Conservation (phyloP, 345 rosid genomes). For the Brassica napus region Da-Ae NC_063437.1:18954501-18955000, state of each 20-base stretch:
- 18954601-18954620: background rate
- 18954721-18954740: conserved; percentile 70
- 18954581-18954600: background rate
- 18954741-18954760: conserved; percentile 61
- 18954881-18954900: conserved; percentile 6
- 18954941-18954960: conserved; percentile 89
- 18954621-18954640: background rate
- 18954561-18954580: no score
- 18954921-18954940: conserved; percentile 86
- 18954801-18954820: conserved; percentile 6
- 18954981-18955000: conserved; percentile 87
- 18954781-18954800: conserved; percentile 84
- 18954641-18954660: background rate
- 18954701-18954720: no score
- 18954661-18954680: no score
- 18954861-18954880: no score
- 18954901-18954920: conserved; percentile 94
- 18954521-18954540: no score
- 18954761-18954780: conserved; percentile 78
- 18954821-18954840: background rate
- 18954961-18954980: conserved; percentile 92
- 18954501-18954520: background rate
- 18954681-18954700: background rate
- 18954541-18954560: no score
- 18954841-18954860: background rate